These are phyloP conservation scores for Salvia miltiorrhiza DNA, from an alignment of 257 asterid genomes.

Conservation along the genomic window DNA sequence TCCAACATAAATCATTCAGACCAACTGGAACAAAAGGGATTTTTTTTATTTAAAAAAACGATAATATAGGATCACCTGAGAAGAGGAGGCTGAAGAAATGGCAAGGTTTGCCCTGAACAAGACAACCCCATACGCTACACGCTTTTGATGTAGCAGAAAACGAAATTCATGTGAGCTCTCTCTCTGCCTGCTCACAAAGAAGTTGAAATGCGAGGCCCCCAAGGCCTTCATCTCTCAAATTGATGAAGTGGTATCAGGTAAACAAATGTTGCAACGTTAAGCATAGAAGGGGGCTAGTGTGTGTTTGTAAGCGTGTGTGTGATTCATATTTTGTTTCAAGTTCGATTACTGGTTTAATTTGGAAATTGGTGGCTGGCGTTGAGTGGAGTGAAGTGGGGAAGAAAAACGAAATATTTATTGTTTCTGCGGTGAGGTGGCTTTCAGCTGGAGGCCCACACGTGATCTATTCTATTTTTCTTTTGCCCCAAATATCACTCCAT, in stretches of 20 bases:
- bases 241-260: background rate
- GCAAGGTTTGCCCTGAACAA: constrained; percentile 28
- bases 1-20: background rate
- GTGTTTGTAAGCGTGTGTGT: background rate
- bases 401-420: background rate
- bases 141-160: constrained; percentile 32
- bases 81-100: constrained; percentile 30
- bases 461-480: no score
- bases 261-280: background rate
- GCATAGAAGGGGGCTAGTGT: no score
- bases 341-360: background rate
- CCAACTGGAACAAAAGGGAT: background rate
- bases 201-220: constrained; percentile 33
- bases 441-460: no score
- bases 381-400: no score
- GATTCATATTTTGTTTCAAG: background rate
- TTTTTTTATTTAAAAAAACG: no score
- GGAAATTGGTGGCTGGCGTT: constrained; percentile 26
- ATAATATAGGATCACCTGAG: constrained; percentile 33
- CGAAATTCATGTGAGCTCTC: constrained; percentile 25
- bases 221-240: constrained; percentile 44
- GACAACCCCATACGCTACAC: constrained; percentile 14
- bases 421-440: no score
- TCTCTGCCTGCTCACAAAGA: constrained; percentile 28
- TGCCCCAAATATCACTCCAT: no score